Base-by-base conservation (phyloP, 768 basidiomycete genomes). In the Stropharia rugosoannulata region DNA sequence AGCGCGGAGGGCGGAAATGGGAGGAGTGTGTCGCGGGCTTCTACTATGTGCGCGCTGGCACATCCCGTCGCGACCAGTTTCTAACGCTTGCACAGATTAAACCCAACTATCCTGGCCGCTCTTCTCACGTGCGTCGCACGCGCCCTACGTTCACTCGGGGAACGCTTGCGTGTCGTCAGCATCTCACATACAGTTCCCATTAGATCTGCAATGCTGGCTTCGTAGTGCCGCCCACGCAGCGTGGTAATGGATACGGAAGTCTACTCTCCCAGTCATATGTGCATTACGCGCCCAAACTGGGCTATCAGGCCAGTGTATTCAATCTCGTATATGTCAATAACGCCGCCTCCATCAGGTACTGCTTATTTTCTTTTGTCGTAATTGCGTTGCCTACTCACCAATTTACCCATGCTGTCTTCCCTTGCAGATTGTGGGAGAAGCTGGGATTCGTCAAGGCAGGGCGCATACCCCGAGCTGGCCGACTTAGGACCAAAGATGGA, bases 201-300 rank as follows among this genome's bases (percentile, higher is more conserved):
- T 53, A 92, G 87, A 89, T 90, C 57, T 93, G 92, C 72, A 97
- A 96, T 63, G 93, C 82, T 4, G 95, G 95, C 2, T 97, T 97
- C 71, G 76, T 96, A 36, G 86, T 95, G 6, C 83, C 87, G 18
- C 76, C 81, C 5, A 63, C 64, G 0, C 82, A 85, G 32, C 80
- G 92, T 22, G 84, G 84, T 2, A 71, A 75, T 36, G 85, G 88
- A 29, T 83, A 88, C 63, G 95, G 94, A 15, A 71, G 73, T 40
- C 74, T 82, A 6, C 81, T 98, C 37, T 93, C 89, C 3, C 80
- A 78, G 57, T 90, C 90, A 2, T 97, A 84, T 70, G 72, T 95
- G 16, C 73, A 89, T 67, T 93, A 92, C 64, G 95, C 83, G 1
- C 95, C 93, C 0, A 75, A 72, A 37, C 73, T 95, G 19, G 93